Conservation (phyloP, 441 rosid species). For the Jatropha multifida region DNA sequence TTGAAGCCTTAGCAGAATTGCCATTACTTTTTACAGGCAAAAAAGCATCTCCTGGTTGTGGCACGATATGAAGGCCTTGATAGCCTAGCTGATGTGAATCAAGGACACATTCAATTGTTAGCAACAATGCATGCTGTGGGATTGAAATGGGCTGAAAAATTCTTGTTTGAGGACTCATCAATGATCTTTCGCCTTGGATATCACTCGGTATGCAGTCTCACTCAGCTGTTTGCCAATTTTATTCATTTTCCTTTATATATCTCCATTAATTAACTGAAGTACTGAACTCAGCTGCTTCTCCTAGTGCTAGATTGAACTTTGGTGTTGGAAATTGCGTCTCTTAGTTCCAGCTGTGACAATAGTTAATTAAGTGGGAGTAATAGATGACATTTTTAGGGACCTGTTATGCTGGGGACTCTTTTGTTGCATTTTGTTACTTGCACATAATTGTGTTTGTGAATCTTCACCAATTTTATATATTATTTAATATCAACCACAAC, state of each 20-base stretch:
- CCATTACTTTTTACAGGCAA: constrained; percentile 48
- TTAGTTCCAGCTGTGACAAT: not conserved
- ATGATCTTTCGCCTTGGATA: constrained; percentile 85
- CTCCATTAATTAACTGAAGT: not conserved
- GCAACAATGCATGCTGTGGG: constrained; percentile 67
- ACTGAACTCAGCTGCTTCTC: not conserved
- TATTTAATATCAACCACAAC: not conserved
- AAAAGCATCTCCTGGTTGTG: constrained; percentile 69
- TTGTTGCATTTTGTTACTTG: not conserved
- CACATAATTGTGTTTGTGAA: not conserved
- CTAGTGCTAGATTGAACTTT: not conserved
- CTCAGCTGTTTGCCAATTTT: not conserved
- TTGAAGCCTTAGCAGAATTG: constrained; percentile 8
- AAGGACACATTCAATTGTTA: constrained; percentile 60
- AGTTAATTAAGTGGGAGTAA: not conserved
- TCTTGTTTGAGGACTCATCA: constrained; percentile 66
- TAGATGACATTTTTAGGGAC: not conserved
- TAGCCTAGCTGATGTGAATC: constrained; percentile 54
- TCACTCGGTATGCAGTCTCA: constrained; percentile 62
- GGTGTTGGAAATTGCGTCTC: constrained; percentile 9
- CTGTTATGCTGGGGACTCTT: not conserved
- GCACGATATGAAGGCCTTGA: constrained; percentile 63
- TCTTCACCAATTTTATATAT: not conserved
- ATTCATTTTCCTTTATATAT: not conserved
- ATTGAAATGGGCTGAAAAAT: constrained; percentile 64